These are phyloP conservation scores for Oxalis stricta DNA, from an alignment of 441 rosid species.

Conservation along the genomic window DNA sequence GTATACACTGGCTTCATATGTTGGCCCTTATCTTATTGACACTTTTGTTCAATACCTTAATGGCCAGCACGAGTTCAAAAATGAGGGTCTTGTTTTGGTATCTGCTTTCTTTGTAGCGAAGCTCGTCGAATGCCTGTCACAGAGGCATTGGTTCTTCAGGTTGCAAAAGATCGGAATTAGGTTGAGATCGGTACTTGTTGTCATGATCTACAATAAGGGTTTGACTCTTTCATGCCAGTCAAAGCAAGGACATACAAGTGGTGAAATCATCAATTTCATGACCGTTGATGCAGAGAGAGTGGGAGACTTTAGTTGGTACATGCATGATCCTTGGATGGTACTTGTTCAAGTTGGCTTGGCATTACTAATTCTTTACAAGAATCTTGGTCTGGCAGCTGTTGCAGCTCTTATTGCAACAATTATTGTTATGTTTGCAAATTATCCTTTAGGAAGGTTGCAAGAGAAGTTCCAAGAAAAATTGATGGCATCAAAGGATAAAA, in stretches of 20 bases:
- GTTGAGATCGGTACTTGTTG: slow-evolving; percentile 23
- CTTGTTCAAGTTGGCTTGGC: slow-evolving; percentile 35
- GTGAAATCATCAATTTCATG: slow-evolving; percentile 55
- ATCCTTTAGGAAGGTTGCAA: slow-evolving; percentile 33
- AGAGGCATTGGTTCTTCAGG: slow-evolving; percentile 36
- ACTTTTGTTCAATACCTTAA: slow-evolving; percentile 63
- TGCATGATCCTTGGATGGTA: slow-evolving; percentile 45
- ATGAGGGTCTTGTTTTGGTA: slow-evolving; percentile 37
- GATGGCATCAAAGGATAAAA: slow-evolving; percentile 44
- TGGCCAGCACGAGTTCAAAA: slow-evolving; percentile 27
- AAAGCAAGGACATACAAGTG: slow-evolving; percentile 37
- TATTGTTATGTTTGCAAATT: slow-evolving; percentile 33
- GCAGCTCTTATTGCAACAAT: slow-evolving; percentile 32
- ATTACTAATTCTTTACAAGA: slow-evolving; percentile 35
- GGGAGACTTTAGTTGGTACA: slow-evolving; percentile 28
- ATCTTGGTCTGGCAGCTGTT: slow-evolving; percentile 40
- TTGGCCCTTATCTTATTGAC: slow-evolving; percentile 76
- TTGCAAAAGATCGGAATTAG: slow-evolving; percentile 33
- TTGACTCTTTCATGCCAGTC: slow-evolving; percentile 39
- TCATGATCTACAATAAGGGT: slow-evolving; percentile 39
- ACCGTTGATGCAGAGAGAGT: slow-evolving; percentile 57
- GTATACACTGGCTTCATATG: slow-evolving; percentile 42
- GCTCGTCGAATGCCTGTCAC: slow-evolving; percentile 33
- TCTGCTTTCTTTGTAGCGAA: slow-evolving; percentile 32
- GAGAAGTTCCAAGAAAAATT: slow-evolving; percentile 37